Conservation (phyloP, 2,329 filamentous ascomycete species). For the Pezicula radicicola region DNA sequence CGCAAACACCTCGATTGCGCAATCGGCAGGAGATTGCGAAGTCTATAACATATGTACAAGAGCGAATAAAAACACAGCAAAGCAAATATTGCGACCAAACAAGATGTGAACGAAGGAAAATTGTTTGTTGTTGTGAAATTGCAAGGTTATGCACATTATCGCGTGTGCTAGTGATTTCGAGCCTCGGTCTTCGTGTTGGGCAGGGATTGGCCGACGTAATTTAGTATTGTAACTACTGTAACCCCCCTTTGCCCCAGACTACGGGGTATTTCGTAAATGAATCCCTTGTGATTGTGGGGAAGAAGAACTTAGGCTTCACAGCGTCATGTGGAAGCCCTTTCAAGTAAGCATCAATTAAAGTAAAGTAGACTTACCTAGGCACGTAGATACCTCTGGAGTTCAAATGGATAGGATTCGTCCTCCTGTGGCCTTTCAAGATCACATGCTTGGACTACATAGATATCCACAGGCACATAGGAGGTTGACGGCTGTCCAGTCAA, state of each 20-base stretch:
- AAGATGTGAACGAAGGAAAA: not conserved
- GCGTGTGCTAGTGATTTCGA: not conserved
- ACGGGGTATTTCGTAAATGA: not conserved
- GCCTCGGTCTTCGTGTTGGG: not conserved
- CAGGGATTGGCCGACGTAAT: not conserved
- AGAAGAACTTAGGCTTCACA: too few relatives aligned
- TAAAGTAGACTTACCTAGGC: too few relatives aligned
- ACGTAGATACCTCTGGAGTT: too few relatives aligned
- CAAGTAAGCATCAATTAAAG: not conserved
- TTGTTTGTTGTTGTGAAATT: not conserved
- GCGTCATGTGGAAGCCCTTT: not conserved
- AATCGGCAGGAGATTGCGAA: not conserved
- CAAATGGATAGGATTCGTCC: too few relatives aligned
- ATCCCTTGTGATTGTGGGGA: not conserved
- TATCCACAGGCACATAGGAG: too few relatives aligned
- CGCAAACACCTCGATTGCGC: not conserved
- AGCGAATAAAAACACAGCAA: not conserved
- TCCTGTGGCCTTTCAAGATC: too few relatives aligned
- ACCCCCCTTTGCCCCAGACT: not conserved
- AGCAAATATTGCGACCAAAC: not conserved
- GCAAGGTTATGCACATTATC: constrained; percentile 1
- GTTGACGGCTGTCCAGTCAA: too few relatives aligned
- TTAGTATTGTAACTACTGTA: too few relatives aligned
- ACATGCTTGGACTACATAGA: too few relatives aligned
- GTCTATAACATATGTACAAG: constrained; percentile 1